phyloP scores from a whole-genome alignment of 2,329 filamentous ascomycete genomes.

The Colletotrichum tanaceti region DNA sequence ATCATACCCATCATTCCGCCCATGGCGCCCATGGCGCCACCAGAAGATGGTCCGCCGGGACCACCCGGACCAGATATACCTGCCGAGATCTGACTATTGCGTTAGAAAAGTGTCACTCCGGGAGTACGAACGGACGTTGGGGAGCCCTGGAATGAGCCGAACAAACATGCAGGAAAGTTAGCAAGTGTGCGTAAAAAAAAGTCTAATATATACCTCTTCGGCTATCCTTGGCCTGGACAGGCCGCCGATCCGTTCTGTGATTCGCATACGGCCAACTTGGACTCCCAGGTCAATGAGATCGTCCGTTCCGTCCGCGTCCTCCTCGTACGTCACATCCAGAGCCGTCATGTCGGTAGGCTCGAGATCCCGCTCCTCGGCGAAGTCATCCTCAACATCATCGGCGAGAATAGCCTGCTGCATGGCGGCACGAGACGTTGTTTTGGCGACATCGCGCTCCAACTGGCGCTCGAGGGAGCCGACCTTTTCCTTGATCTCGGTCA shows the following conservation, averaged over 20 bases:
- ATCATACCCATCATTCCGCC: slow-evolving; percentile 36
- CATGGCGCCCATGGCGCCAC: slow-evolving; percentile 24
- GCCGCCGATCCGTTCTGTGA: slow-evolving; percentile 80
- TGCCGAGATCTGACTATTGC: slow-evolving; percentile 49
- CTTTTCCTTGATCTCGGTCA: slow-evolving; percentile 83
- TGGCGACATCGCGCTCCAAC: slow-evolving; percentile 75
- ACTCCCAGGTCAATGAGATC: slow-evolving; percentile 79
- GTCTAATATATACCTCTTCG: slow-evolving; percentile 70
- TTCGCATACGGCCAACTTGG: slow-evolving; percentile 75
- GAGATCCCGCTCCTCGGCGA: slow-evolving; percentile 69
- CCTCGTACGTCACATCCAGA: slow-evolving; percentile 76
- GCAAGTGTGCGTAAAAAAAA: background rate
- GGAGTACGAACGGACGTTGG: background rate
- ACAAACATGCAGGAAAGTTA: too few relatives aligned
- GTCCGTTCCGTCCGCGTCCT: slow-evolving; percentile 65
- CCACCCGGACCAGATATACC: slow-evolving; percentile 47
- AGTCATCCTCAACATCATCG: slow-evolving; percentile 66
- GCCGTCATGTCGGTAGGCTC: slow-evolving; percentile 72
- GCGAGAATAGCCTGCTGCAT: slow-evolving; percentile 55
- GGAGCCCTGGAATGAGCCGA: background rate
- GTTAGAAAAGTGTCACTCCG: slow-evolving; percentile 7
- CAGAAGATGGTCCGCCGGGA: slow-evolving; percentile 31
- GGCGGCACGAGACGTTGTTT: slow-evolving; percentile 50
- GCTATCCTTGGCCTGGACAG: slow-evolving; percentile 76
- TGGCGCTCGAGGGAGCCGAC: slow-evolving; percentile 78